Evolutionary conservation across 2,329 filamentous ascomycete species (phyloP).

Genomic region (Colletotrichum destructivum): DNA sequence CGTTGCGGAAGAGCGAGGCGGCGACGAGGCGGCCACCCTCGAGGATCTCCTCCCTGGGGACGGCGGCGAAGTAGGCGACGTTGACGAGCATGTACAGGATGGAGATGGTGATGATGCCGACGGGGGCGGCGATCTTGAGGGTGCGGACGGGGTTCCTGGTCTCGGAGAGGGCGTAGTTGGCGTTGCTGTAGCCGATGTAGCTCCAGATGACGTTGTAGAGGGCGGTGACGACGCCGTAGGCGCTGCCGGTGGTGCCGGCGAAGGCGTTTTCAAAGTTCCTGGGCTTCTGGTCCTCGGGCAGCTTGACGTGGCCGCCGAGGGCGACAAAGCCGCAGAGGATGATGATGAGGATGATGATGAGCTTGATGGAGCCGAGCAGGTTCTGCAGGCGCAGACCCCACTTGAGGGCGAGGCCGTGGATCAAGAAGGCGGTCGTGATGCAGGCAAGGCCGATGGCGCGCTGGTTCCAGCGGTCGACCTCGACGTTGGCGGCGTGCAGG

Average conservation of each 20-base stretch:
- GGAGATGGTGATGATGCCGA: conserved; percentile 71
- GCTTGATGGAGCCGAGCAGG: conserved; percentile 75
- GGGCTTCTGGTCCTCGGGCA: conserved; percentile 65
- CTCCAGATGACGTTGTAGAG: conserved; percentile 82
- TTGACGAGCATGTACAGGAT: conserved; percentile 78
- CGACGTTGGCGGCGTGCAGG: conserved; percentile 73
- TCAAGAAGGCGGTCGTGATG: conserved; percentile 75
- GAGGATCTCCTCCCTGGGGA: conserved; percentile 68
- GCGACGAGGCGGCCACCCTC: conserved; percentile 66
- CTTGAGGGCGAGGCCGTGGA: conserved; percentile 75
- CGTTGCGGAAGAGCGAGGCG: conserved; percentile 69
- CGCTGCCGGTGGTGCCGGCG: conserved; percentile 74
- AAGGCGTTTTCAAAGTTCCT: conserved; percentile 77
- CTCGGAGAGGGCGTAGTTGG: conserved; percentile 77
- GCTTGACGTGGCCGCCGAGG: conserved; percentile 72
- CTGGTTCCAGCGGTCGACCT: conserved; percentile 78
- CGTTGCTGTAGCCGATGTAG: conserved; percentile 78
- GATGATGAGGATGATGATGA: conserved; percentile 76
- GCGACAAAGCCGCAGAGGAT: conserved; percentile 74
- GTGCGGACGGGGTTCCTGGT: conserved; percentile 76
- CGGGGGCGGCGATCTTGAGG: conserved; percentile 75
- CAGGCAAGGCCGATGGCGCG: conserved; percentile 77
- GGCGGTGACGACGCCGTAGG: conserved; percentile 78
- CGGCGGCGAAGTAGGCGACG: conserved; percentile 76
- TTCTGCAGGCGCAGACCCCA: conserved; percentile 80